These are phyloP conservation scores for Diaporthe sp. DNA, from an alignment of 2,329 filamentous ascomycete genomes.

Conservation along the genomic window DNA sequence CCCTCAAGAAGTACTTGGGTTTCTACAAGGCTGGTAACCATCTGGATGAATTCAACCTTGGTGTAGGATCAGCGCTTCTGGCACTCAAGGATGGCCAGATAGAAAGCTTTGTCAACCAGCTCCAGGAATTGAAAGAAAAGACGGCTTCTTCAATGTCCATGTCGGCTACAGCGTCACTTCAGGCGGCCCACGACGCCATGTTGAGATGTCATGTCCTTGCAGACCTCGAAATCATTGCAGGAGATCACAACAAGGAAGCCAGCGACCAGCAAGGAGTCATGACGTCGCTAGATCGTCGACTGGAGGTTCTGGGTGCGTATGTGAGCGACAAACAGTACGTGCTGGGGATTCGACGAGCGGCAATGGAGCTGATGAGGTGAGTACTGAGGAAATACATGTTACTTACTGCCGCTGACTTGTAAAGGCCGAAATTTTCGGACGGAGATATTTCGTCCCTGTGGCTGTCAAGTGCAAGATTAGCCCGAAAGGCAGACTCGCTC, in stretches of 20 bases:
- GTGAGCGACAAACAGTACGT: constrained; percentile 95
- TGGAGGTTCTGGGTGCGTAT: constrained; percentile 91
- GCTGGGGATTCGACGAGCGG: constrained; percentile 85
- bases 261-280: constrained; percentile 59
- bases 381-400: constrained; percentile 47
- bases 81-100: constrained; percentile 68
- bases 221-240: constrained; percentile 85
- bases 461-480: constrained; percentile 87
- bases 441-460: constrained; percentile 86
- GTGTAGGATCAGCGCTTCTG: constrained; percentile 77
- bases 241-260: constrained; percentile 58
- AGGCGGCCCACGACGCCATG: constrained; percentile 87
- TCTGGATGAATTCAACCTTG: constrained; percentile 83
- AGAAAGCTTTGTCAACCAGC: constrained; percentile 66
- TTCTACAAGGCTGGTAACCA: constrained; percentile 64
- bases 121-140: constrained; percentile 77
- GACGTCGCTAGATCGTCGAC: constrained; percentile 76
- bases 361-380: constrained; percentile 84
- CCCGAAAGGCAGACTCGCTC: constrained; percentile 85
- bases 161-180: constrained; percentile 83
- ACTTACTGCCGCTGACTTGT: constrained; percentile 48
- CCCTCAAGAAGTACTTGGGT: constrained; percentile 76
- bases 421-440: constrained; percentile 73
- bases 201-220: constrained; percentile 89
- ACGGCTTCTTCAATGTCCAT: constrained; percentile 82